phyloP scores from a whole-genome alignment of 805 yeast species.

The Candida namnaoensis region DNA sequence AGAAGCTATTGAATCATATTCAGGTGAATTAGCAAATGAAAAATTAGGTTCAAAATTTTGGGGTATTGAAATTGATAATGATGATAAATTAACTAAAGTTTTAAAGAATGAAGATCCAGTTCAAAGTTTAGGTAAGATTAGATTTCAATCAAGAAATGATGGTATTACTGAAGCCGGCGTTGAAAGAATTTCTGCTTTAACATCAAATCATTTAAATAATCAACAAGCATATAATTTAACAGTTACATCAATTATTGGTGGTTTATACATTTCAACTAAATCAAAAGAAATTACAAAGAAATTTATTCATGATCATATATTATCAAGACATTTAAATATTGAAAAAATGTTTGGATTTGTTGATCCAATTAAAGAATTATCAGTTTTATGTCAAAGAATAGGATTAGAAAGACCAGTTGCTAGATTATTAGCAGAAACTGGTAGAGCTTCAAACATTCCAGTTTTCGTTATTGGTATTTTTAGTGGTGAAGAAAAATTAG shows the following conservation, averaged over 20 bases:
- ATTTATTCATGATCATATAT: constrained; percentile 67
- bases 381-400: constrained; percentile 69
- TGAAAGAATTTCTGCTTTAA: constrained; percentile 30
- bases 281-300: constrained; percentile 50
- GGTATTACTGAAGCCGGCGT: constrained; percentile 40
- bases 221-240: constrained; percentile 45
- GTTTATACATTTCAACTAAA: constrained; percentile 59
- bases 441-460: constrained; percentile 77
- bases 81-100: constrained; percentile 55
- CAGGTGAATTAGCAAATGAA: constrained; percentile 57
- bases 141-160: constrained; percentile 31
- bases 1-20: constrained; percentile 67
- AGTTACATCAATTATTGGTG: constrained; percentile 79
- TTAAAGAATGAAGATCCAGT: constrained; percentile 61
- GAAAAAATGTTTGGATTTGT: constrained; percentile 69
- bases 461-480: constrained; percentile 89
- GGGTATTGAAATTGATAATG: constrained; percentile 81
- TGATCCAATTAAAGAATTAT: constrained; percentile 79
- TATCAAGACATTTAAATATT: constrained; percentile 77
- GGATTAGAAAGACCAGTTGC: constrained; percentile 67
- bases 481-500: constrained; percentile 72
- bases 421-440: constrained; percentile 86
- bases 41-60: constrained; percentile 59
- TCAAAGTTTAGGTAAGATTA: constrained; percentile 61
- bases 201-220: constrained; percentile 16